These are phyloP conservation scores for Thuidium tamariscinum DNA, from an alignment of 225 moss, liverwort and hornwort species.

Conservation along the genomic window DNA sequence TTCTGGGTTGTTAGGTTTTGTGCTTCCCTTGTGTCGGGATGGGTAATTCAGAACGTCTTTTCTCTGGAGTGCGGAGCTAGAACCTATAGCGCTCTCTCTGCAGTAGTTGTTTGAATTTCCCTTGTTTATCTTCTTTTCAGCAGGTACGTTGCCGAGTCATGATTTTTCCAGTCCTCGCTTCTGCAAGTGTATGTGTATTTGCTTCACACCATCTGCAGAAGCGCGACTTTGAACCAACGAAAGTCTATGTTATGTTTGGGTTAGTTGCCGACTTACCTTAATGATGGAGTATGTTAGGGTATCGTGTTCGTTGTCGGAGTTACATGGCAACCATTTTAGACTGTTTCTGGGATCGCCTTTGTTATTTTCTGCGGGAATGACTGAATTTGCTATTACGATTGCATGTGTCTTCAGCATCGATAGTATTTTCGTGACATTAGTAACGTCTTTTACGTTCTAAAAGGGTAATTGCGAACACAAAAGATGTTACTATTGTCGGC, in stretches of 20 bases:
- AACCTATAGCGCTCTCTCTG: neutral
- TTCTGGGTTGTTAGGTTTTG: neutral
- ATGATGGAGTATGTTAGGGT: neutral
- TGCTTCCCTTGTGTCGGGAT: neutral
- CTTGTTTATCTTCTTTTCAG: neutral
- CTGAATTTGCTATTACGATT: neutral
- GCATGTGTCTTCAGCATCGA: too few species aligned
- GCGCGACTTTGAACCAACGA: too few species aligned
- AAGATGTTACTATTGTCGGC: neutral
- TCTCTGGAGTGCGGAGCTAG: too few species aligned
- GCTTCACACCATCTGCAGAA: neutral
- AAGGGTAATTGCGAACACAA: neutral
- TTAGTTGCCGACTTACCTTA: neutral
- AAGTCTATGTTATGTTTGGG: neutral
- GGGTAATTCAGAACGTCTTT: neutral
- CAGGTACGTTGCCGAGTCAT: neutral
- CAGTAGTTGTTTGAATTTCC: neutral
- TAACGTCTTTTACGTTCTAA: neutral
- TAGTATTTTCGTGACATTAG: neutral
- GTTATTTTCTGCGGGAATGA: neutral
- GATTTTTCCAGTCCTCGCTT: neutral
- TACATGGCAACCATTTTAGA: neutral
- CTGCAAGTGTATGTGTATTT: neutral
- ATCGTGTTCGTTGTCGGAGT: neutral
- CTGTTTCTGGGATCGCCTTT: neutral